phyloP scores from a whole-genome alignment of 192 early-diverging fungal genomes.

The Podila minutissima region DNA sequence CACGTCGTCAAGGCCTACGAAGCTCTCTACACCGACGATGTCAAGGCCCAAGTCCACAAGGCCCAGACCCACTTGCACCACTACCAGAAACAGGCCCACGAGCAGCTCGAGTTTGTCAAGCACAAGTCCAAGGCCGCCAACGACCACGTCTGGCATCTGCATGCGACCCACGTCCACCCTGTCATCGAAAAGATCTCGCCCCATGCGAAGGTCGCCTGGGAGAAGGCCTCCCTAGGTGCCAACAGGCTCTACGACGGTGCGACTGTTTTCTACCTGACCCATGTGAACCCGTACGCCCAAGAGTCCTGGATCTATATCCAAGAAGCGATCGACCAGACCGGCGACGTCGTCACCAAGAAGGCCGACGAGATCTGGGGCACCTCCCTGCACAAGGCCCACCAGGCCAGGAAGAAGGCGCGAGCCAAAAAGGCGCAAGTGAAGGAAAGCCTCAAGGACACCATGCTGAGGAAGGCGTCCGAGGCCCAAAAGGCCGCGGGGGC shows the following conservation, averaged over 20 bases:
- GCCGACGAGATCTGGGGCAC: conserved; percentile 45
- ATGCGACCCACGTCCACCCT: conserved; percentile 29
- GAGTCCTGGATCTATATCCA: conserved; percentile 9
- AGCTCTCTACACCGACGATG: conserved; percentile 28
- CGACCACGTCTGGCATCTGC: conserved; percentile 12
- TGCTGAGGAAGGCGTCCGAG: conserved; percentile 21
- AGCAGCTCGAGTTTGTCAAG: not conserved
- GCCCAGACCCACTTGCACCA: conserved; percentile 14
- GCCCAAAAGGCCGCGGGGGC: conserved; percentile 17
- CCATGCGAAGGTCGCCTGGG: conserved; percentile 30
- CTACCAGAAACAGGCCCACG: conserved; percentile 31
- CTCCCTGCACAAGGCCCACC: not conserved
- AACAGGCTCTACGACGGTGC: conserved; percentile 6
- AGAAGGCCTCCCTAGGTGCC: conserved; percentile 10
- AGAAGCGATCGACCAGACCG: conserved; percentile 17
- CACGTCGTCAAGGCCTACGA: conserved; percentile 29
- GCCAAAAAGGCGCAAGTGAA: not conserved
- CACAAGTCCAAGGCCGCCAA: conserved; percentile 3
- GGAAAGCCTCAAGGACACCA: conserved; percentile 20
- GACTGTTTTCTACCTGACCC: conserved; percentile 17
- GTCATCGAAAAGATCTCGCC: conserved; percentile 31
- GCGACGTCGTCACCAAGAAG: conserved; percentile 20
- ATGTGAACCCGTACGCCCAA: conserved; percentile 32
- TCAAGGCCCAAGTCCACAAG: conserved; percentile 18
- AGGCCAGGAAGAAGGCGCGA: conserved; percentile 9